Base-by-base conservation (phyloP, 78 protist genomes). In the Guillardia theta region DNA sequence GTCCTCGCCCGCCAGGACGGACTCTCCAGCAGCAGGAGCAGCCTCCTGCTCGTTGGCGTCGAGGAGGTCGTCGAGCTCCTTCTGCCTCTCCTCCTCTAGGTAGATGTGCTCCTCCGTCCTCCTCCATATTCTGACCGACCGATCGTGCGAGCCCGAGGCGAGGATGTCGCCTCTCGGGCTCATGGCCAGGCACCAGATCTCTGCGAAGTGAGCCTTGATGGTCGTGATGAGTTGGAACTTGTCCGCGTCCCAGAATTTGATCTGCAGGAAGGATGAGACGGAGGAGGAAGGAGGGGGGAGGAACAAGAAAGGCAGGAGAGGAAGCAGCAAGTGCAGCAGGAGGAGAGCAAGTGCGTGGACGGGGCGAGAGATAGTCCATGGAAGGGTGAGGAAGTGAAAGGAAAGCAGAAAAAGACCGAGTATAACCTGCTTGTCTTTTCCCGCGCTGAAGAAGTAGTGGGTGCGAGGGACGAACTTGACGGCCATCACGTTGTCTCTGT, bases 51-150 rank as follows among this genome's bases (percentile, higher is more conserved):
- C 15, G 58, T 50, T 15, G 10, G 58, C 15, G 58, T 96, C 98
- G 45, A 96, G 64, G 48, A 54, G 80, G 27, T 0, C 78, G 83
- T 97, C 98, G 5, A 93, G 80, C 70, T 77, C 93, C 47, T 48
- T 77, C 77, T 97, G 97, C 0, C 95, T 90, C 94, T 96, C 98
- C 47, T 97, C 98, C 88, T 97, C 96, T 24, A 95, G 8, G 46
- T 97, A 96, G 5, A 98, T 48, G 95, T 97, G 98, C 88, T 97
- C 98, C 27, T 94, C 95, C 19, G 98, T 93, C n/a, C 97, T 96
- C 15, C 48, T 48, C 95, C 97, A 97, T 2, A 97, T 44, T 21
- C 99, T 95, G 6, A 98, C n/a, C 24, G 98, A 93, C 30, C 98
- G 93, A 93, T 98, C 99, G 58, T 94, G 97, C 30, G 97, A 95